These are phyloP conservation scores for Podospora conica DNA, from an alignment of 495 filamentous ascomycete genomes.

Conservation along the genomic window DNA sequence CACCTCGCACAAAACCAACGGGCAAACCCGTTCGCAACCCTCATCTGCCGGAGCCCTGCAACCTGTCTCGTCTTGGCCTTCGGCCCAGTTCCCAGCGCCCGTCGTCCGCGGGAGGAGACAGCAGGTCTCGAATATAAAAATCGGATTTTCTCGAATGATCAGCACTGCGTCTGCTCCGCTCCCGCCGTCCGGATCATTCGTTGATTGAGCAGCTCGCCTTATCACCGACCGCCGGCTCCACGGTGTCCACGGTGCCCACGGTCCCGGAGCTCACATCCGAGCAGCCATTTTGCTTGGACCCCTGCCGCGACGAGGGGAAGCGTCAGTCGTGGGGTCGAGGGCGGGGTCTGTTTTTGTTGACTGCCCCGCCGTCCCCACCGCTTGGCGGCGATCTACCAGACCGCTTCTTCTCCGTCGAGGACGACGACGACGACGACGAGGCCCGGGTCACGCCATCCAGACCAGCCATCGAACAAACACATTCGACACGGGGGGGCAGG, in stretches of 20 bases:
- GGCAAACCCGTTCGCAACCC: not conserved
- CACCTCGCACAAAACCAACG: not conserved
- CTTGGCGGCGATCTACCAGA: constrained; percentile 3
- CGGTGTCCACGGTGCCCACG: too few species aligned
- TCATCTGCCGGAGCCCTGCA: not conserved
- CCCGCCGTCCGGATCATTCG: not conserved
- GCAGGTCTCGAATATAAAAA: not conserved
- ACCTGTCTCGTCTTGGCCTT: not conserved
- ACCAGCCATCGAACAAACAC: not conserved
- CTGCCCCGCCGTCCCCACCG: constrained; percentile 9
- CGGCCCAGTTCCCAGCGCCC: not conserved
- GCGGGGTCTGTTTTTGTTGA: constrained; percentile 2
- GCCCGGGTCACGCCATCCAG: not conserved
- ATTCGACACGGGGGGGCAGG: not conserved
- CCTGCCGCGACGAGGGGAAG: not conserved
- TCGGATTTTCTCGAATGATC: not conserved
- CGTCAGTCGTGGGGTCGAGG: constrained; percentile 4
- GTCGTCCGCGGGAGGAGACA: not conserved
- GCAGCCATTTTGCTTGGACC: constrained; percentile 3
- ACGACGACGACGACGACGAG: not conserved
- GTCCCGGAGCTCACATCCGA: not conserved
- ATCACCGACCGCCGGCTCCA: not conserved
- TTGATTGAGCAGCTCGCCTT: not conserved
- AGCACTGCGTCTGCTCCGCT: not conserved
- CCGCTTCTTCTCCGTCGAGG: constrained; percentile 2